Percentiles rank a stretch among this genome's conserved stretches.
Conservation (phyloP, 805 yeast genomes). For the Priceomyces melissophilus region DNA sequence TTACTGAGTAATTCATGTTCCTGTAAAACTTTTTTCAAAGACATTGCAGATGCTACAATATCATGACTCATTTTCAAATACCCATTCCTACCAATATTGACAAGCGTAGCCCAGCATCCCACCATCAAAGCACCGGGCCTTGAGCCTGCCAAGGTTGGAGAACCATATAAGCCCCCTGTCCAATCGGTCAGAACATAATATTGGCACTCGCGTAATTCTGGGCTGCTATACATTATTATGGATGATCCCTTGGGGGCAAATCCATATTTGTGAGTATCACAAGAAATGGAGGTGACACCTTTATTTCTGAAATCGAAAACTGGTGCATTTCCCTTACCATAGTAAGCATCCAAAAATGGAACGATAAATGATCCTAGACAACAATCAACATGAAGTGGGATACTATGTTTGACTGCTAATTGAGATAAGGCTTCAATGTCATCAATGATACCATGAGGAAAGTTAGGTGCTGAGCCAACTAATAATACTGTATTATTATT, state of each 20-base stretch:
- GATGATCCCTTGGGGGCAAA: slow-evolving; percentile 98
- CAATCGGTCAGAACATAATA: slow-evolving; percentile 81
- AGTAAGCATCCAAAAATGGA: slow-evolving; percentile 59
- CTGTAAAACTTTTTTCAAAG: slow-evolving; percentile 48
- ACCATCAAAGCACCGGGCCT: slow-evolving; percentile 96
- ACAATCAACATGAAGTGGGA: slow-evolving; percentile 94
- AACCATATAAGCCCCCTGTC: slow-evolving; percentile 95
- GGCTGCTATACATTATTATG: slow-evolving; percentile 79
- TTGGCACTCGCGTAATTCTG: slow-evolving; percentile 69
- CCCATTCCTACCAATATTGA: slow-evolving; percentile 81
- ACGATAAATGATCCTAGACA: slow-evolving; percentile 92
- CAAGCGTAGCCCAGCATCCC: slow-evolving; percentile 97
- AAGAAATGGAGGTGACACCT: slow-evolving; percentile 95
- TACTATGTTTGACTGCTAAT: slow-evolving; percentile 59
- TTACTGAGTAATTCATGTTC: slow-evolving; percentile 41
- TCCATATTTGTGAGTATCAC: slow-evolving; percentile 98
- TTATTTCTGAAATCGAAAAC: slow-evolving; percentile 81
- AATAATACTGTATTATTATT: slow-evolving; percentile 77
- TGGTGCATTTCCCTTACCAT: slow-evolving; percentile 46
- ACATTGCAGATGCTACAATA: slow-evolving; percentile 64
- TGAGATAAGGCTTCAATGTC: slow-evolving; percentile 72
- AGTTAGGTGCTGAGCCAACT: slow-evolving; percentile 95
- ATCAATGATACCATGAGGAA: slow-evolving; percentile 94
- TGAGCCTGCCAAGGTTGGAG: slow-evolving; percentile 95
- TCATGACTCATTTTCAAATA: slow-evolving; percentile 63